Conservation (phyloP, 805 yeast genomes). For the Hanseniaspora singularis region DNA sequence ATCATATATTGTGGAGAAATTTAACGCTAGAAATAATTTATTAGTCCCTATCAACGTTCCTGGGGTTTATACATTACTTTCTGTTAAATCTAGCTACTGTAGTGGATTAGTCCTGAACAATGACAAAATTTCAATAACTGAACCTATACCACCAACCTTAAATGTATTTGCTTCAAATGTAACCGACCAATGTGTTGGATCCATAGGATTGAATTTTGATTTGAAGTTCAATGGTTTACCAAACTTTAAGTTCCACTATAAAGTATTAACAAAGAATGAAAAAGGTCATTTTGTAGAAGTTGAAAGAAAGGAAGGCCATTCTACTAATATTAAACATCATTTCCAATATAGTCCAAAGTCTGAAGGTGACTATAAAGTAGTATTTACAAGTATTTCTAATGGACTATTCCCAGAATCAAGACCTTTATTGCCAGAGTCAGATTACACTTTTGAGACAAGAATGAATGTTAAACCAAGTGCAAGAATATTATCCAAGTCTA, state of each 20-base stretch:
- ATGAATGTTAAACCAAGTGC: conserved; percentile 53
- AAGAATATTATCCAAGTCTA: conserved; percentile 15
- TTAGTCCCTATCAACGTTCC: conserved; percentile 39
- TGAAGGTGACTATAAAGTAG: conserved; percentile 73
- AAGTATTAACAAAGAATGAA: conserved; percentile 42
- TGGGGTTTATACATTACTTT: conserved; percentile 51
- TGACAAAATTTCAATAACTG: conserved; percentile 42
- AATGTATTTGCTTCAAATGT: conserved; percentile 39
- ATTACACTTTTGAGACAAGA: conserved; percentile 51
- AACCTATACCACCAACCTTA: conserved; percentile 43
- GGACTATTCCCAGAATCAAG: conserved; percentile 42
- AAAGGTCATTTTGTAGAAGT: conserved; percentile 26
- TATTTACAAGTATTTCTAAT: conserved; percentile 54
- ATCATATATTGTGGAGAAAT: conserved; percentile 17
- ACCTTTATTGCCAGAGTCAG: conserved; percentile 27
- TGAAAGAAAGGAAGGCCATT: conserved; percentile 30
- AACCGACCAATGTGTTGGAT: conserved; percentile 82
- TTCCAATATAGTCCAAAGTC: conserved; percentile 62
- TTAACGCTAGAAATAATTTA: conserved; percentile 21
- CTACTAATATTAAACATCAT: conserved; percentile 38
- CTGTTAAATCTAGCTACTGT: conserved; percentile 52
- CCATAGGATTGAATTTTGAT: conserved; percentile 70
- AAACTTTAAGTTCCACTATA: conserved; percentile 60
- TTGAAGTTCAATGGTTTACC: conserved; percentile 62
- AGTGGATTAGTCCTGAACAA: conserved; percentile 51